These are phyloP conservation scores for Effrenium voratum DNA, from an alignment of 73 alveolate species.

Conservation along the genomic window DNA sequence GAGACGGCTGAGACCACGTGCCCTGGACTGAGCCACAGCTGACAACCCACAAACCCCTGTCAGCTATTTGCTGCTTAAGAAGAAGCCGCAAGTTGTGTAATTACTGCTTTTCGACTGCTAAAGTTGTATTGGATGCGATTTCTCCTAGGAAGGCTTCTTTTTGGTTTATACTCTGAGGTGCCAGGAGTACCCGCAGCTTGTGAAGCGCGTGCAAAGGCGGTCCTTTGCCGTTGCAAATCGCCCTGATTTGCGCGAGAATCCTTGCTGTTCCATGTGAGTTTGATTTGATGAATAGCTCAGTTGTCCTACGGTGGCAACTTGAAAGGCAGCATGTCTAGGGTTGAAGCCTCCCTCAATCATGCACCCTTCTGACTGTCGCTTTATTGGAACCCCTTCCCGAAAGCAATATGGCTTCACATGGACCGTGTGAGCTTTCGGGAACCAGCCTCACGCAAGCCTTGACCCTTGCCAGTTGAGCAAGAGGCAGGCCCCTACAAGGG, in stretches of 20 bases:
- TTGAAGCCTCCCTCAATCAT: neutral
- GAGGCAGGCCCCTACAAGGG: too few species aligned
- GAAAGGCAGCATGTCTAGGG: neutral
- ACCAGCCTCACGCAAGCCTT: too few species aligned
- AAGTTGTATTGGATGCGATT: neutral
- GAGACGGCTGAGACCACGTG: slow-evolving; percentile 36
- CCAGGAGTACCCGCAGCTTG: slow-evolving; percentile 49
- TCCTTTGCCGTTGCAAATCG: neutral
- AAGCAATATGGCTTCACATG: neutral
- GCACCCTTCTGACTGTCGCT: neutral
- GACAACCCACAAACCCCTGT: neutral
- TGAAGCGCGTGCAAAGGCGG: slow-evolving; percentile 61
- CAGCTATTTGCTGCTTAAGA: neutral
- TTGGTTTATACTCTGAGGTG: neutral
- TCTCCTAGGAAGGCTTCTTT: neutral
- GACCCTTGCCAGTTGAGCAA: too few species aligned
- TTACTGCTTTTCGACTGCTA: neutral
- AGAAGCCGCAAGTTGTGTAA: neutral
- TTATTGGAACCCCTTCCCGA: neutral
- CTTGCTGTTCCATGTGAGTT: neutral
- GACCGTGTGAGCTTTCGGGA: too few species aligned
- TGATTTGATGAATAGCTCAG: too few species aligned
- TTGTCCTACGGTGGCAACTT: neutral
- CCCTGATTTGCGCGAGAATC: neutral
- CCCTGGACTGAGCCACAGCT: neutral